A percentile compares a stretch with the other conserved stretches of the same genome.
Evolutionary conservation across 768 basidiomycete species (phyloP).

Genomic region (Leucosporidium scottii): DNA sequence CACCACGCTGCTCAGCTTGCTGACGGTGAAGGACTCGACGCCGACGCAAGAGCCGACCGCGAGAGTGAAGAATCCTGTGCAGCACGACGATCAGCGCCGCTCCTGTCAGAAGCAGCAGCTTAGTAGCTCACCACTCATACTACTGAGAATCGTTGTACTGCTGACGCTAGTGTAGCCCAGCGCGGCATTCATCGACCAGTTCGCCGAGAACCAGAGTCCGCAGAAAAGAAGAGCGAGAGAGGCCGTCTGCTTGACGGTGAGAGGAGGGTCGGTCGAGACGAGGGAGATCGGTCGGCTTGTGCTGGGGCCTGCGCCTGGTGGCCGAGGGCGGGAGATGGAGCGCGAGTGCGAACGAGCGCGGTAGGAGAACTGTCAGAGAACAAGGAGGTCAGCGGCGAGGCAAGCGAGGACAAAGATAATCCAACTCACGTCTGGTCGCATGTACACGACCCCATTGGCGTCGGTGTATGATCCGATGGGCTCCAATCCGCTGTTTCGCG

Average conservation of each 20-base stretch:
- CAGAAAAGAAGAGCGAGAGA: constrained; percentile 72
- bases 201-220: constrained; percentile 83
- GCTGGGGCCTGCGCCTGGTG: constrained; percentile 9
- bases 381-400: too few species aligned
- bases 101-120: background rate
- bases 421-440: background rate
- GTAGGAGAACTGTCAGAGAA: background rate
- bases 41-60: constrained; percentile 70
- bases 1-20: constrained; percentile 69
- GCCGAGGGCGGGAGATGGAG: constrained; percentile 24
- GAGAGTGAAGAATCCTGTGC: constrained; percentile 83
- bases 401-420: too few species aligned
- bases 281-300: constrained; percentile 14
- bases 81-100: background rate
- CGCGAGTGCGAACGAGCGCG: background rate
- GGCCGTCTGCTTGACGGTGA: constrained; percentile 66
- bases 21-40: constrained; percentile 66
- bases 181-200: constrained; percentile 80
- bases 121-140: constrained; percentile 69
- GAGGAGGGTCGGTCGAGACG: constrained; percentile 41
- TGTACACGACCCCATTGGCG: background rate
- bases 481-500: background rate
- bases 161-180: constrained; percentile 87
- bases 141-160: constrained; percentile 79
- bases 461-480: background rate